Evolutionary conservation across 2,329 filamentous ascomycete species (phyloP).

Genomic region (Thyridium curvatum): DNA sequence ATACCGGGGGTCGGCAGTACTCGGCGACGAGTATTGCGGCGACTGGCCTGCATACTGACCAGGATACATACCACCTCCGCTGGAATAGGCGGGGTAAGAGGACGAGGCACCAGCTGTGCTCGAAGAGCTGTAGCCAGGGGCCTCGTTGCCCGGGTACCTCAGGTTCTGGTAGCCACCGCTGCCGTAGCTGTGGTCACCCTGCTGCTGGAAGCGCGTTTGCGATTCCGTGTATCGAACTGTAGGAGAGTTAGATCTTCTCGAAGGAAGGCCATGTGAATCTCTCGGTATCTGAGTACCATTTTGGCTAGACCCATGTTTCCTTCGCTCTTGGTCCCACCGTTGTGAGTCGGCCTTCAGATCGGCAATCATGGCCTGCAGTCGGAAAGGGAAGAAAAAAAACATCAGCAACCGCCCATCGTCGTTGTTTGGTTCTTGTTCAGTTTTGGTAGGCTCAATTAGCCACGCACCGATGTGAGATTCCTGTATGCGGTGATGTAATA

Average conservation of each 20-base stretch:
- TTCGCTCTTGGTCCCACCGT: constrained; percentile 55
- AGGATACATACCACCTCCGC: constrained; percentile 8
- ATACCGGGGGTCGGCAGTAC: constrained; percentile 9
- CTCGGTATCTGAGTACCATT: constrained; percentile 54
- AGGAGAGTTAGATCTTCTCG: constrained; percentile 54
- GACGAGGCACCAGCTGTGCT: constrained; percentile 2
- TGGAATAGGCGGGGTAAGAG: constrained; percentile 1
- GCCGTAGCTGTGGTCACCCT: constrained; percentile 4
- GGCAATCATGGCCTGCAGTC: constrained; percentile 53
- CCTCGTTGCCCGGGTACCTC: constrained; percentile 45
- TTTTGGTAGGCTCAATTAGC: background rate
- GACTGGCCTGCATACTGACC: background rate
- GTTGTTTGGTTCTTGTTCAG: constrained; percentile 1
- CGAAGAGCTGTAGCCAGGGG: constrained; percentile 37
- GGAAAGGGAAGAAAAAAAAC: background rate
- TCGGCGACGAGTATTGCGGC: constrained; percentile 8
- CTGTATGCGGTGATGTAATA: constrained; percentile 77
- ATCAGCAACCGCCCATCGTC: background rate
- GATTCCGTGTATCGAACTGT: constrained; percentile 53
- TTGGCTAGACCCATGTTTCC: constrained; percentile 46
- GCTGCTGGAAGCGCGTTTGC: constrained; percentile 11
- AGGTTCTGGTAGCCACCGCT: constrained; percentile 25
- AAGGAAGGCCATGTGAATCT: constrained; percentile 38
- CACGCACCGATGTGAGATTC: constrained; percentile 68
- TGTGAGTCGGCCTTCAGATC: constrained; percentile 57